Evolutionary conservation across 805 yeast species (phyloP), one percentile per base, ranked within the genome.

Genomic region (Ogataea pignaliae): DNA sequence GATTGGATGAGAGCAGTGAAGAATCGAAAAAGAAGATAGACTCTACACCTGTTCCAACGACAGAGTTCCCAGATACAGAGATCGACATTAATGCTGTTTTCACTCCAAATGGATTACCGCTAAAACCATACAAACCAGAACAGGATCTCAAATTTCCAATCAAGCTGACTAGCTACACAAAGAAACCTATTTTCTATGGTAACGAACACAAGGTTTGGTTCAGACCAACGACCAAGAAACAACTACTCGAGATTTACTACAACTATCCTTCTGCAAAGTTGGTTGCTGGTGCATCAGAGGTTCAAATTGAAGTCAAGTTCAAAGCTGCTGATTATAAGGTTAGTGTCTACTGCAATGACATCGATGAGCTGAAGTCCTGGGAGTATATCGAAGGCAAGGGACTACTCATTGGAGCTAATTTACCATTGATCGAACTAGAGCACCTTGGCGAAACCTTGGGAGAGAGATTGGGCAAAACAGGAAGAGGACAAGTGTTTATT

Each of bases 241-340:
- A 72, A 51, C 57, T 72, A 17, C 53, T 65, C 4, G 61, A 64
- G 26, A 49, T 72, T 29, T 59, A 63, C 40, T 40, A 53, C 34
- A 52, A 53, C 42, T 64, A 64, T 47, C 75, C 75, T 4, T 42
- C 46, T 31, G 55, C 66, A 11, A 72, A 72, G 47, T 37, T 72
- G 18, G 73, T 72, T 17, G 70, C 71, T 17, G 78, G 78, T 39
- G 75, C 77, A 1, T 69, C 75, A 4, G 78, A 72, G 48, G 65
- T 72, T 33, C 76, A 71, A 43, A 71, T 72, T 31, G 78, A 72
- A 50, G 69, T 69, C 28, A 70, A 71, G 45, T 66, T 71, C 52
- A 70, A 70, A 48, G 61, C 63, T 38, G 69, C 71, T 13, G 62
- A 69, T 45, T 72, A 71, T 49, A 56, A 59, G 32, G 65, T 68